Base-by-base conservation (phyloP, 768 basidiomycete genomes). In the Rhodotorula paludigena region DNA sequence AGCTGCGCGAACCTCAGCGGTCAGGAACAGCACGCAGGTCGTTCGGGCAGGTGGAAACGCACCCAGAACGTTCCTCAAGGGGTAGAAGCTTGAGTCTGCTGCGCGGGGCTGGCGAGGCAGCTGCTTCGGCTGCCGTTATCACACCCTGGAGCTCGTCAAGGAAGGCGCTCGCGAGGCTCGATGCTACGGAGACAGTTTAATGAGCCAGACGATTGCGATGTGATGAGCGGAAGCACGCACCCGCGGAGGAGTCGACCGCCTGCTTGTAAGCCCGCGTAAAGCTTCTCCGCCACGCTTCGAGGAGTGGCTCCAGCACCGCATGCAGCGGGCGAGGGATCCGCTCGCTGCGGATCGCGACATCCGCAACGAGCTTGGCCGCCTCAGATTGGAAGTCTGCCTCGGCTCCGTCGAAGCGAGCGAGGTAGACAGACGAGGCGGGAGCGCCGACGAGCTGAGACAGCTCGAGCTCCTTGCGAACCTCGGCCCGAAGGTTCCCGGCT, bases 361-460 rank as follows among this genome's bases (percentile, higher is more conserved):
- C n/a, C 8, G 12, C 9, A 2, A 71, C 41, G 9, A 66, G 48
- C 15, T 15, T 32, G 3, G 5, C 20, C 3, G 48, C 30, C 25
- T 48, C n/a, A 10, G 1, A 11, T 0, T 48, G 53, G 39, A 66
- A 66, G 16, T 38, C 30, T 0, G 23, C 15, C 20, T 71, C 69
- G 33, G 69, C 60, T 8, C 33, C 51, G 4, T 52, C 64, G 33
- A 66, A 51, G 7, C 42, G 14, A 33, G 49, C 28, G 42, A 59
- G 2, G 60, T 63, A 39, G 11, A 66, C 35, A 2, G 56, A n/a
- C 16, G 38, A 21, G 9, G 18, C 38, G n/a, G 15, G 38, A 1
- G 14, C 11, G 38, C 36, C 38, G 7, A 28, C 38, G 18, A 48
- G 61, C n/a, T 28, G 5, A 1, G 21, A 20, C 4, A 45, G 35